Conservation (phyloP, 176 grass and related monocot genomes). For the Neostapfia colusana region DNA sequence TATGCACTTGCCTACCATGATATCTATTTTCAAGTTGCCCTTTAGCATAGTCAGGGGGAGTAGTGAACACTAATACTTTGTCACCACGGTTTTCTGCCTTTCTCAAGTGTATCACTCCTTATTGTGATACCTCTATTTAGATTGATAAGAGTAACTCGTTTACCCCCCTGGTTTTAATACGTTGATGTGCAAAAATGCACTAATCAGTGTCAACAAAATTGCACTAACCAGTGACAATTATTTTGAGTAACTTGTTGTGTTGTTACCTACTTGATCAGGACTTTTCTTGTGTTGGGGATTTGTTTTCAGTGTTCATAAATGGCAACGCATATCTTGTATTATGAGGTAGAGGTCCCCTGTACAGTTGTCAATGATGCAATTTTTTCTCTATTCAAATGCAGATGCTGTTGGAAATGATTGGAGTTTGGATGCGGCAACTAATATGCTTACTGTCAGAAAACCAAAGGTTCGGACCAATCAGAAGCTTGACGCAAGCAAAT, state of each 20-base stretch:
- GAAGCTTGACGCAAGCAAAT: slow-evolving; percentile 78
- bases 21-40: neutral
- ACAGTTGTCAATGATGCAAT: neutral
- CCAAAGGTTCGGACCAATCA: slow-evolving; percentile 58
- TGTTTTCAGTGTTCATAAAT: neutral
- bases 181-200: neutral
- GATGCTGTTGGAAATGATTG: slow-evolving; percentile 68
- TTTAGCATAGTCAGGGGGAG: neutral
- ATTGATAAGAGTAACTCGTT: neutral
- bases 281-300: neutral
- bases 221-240: neutral
- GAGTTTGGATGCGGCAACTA: slow-evolving; percentile 61
- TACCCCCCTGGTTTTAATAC: neutral
- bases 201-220: neutral
- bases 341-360: neutral
- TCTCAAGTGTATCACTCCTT: neutral
- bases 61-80: slow-evolving; percentile 11
- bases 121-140: neutral
- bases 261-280: neutral
- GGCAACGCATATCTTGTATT: neutral
- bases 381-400: slow-evolving; percentile 32
- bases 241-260: neutral
- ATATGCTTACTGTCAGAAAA: slow-evolving; percentile 76
- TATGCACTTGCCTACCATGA: neutral
- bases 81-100: neutral